Conservation (phyloP, 2,329 filamentous ascomycete genomes). For the Fusarium coffeatum region DNA sequence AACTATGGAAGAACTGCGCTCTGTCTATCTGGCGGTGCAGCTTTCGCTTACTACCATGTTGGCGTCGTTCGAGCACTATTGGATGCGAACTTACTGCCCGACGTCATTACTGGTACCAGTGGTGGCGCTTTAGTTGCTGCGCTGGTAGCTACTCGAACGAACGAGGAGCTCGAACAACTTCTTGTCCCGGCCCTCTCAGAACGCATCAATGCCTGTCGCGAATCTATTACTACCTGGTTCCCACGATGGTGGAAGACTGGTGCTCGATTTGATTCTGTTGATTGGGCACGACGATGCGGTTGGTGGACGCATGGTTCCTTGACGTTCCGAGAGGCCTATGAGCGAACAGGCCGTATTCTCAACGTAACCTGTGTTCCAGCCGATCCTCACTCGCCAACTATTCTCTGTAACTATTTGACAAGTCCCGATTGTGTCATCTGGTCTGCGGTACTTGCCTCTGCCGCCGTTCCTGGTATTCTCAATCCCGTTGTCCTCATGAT, state of each 20-base stretch:
- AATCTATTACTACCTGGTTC: constrained; percentile 80
- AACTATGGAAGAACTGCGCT: constrained; percentile 94
- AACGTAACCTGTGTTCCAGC: constrained; percentile 97
- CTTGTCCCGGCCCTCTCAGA: constrained; percentile 88
- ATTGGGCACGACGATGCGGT: constrained; percentile 85
- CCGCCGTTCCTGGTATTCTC: constrained; percentile 93
- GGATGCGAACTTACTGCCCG: constrained; percentile 85
- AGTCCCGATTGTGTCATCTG: constrained; percentile 97
- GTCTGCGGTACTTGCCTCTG: constrained; percentile 94
- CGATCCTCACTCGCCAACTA: constrained; percentile 91
- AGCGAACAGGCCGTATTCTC: constrained; percentile 90
- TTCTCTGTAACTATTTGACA: constrained; percentile 94
- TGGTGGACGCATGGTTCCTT: constrained; percentile 94
- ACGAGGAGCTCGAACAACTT: constrained; percentile 87
- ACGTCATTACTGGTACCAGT: constrained; percentile 96
- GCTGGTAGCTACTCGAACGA: constrained; percentile 87
- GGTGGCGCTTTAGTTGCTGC: constrained; percentile 92
- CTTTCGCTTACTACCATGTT: constrained; percentile 97
- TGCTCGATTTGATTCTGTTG: constrained; percentile 90
- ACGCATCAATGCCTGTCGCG: constrained; percentile 86
- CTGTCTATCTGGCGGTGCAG: constrained; percentile 91
- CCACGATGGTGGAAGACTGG: constrained; percentile 91
- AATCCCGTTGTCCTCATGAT: constrained; percentile 95
- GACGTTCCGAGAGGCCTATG: constrained; percentile 95
- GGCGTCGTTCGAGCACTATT: constrained; percentile 90